Evolutionary conservation across 1,284 basidiomycete species (phyloP).

Genomic region (Afroboletus lepidellus): DNA sequence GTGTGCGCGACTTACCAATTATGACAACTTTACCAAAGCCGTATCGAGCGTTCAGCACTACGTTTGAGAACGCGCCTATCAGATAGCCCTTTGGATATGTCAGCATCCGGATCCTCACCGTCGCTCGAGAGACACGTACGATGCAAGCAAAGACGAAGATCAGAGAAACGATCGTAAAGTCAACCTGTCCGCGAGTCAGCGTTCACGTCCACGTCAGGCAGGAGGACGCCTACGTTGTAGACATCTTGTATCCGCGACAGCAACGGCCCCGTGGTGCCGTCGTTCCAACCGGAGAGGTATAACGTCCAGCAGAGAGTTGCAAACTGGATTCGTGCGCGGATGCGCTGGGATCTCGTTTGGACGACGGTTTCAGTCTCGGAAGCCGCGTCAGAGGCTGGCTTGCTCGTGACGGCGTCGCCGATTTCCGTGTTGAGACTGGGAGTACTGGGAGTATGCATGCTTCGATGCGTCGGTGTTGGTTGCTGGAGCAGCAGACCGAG

Average conservation of each 20-base stretch:
- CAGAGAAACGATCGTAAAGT: constrained; percentile 33
- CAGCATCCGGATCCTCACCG: not conserved
- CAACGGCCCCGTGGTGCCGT: constrained; percentile 32
- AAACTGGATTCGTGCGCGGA: constrained; percentile 29
- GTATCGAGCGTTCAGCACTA: constrained; percentile 28
- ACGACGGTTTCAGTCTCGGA: not conserved
- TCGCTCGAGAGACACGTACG: constrained; percentile 16
- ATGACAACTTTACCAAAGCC: constrained; percentile 31
- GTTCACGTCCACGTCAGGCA: not conserved
- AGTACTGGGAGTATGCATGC: not conserved
- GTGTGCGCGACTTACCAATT: not conserved
- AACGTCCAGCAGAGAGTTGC: constrained; percentile 32
- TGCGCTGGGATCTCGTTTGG: constrained; percentile 21
- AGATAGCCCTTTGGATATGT: constrained; percentile 30
- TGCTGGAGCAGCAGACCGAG: not conserved
- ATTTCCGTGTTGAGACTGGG: not conserved
- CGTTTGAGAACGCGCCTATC: constrained; percentile 31
- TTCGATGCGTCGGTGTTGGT: not conserved
- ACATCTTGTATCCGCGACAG: constrained; percentile 34
- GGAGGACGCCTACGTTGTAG: constrained; percentile 23
- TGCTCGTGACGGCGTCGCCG: not conserved
- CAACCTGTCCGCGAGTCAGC: constrained; percentile 19
- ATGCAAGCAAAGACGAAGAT: constrained; percentile 34
- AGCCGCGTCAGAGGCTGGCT: not conserved
- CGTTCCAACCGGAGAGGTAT: constrained; percentile 34